Base-by-base conservation (phyloP, 2,329 filamentous ascomycete genomes). In the Pseudogymnoascus sp. region DNA sequence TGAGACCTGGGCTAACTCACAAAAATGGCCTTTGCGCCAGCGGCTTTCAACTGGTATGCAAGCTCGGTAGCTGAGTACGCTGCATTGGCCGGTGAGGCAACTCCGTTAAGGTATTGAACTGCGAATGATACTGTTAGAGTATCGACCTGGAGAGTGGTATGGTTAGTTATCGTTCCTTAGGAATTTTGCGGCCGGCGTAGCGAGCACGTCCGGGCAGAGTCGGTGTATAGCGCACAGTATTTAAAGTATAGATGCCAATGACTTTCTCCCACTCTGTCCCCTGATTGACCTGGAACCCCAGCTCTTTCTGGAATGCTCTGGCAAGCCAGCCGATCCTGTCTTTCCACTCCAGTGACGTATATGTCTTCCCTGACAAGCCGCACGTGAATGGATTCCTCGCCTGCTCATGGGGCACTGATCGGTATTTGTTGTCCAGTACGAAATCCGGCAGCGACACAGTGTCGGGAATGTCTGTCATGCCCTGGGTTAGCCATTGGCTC, bases 251-350 rank as follows among this genome's bases (percentile, higher is more conserved):
- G 16, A 91, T 76, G 9, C 79, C 86, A 53, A 90, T 78, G 36
- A 91, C 88, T 72, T 91, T 90, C 70, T 93, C 89, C 86, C 87
- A 93, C 71, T 91, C 88, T 0, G 83, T 83, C 12, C 87, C 89
- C 63, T 84, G 75, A 67, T 88, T 86, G 2, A 87, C 83, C 46
- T 80, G 74, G 80, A 89, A 91, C 31, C 83, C 85, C 64, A 93
- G 81, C 66, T 89, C 84, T 72, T 88, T 85, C 38, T 82, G 81
- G 56, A 93, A 76, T 14, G 83, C 87, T 61, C 87, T 83, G 11
- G 89, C 82, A 16, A 93, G 80, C 49, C 77, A 79, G 34, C 90
- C 85, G 11, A 88, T 82, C 16, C 88, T 82, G 64, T 86, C 79
- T 61, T 81, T 82, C 21, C 90, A 81, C 68, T 92, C 82, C 37